These are phyloP conservation scores for Alternaria postmessia DNA, from an alignment of 2,329 filamentous ascomycete species.

Conservation along the genomic window DNA sequence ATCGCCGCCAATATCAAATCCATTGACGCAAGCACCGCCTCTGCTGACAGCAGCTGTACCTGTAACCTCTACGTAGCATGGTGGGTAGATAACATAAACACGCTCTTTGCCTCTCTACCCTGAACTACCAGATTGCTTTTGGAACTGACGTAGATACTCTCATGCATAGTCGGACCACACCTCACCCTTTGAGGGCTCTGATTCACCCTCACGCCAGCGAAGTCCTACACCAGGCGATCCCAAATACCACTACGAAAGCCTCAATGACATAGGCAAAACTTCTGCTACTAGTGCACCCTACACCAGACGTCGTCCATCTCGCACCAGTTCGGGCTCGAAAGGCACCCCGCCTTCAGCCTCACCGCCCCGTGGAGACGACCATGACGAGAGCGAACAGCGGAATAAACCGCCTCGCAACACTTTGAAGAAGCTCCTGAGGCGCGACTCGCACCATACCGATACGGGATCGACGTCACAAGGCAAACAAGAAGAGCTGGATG, in stretches of 20 bases:
- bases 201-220: conserved; percentile 29
- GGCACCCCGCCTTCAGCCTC: conserved; percentile 25
- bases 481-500: conserved; percentile 25
- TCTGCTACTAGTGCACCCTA: conserved; percentile 21
- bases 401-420: conserved; percentile 29
- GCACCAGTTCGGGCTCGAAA: conserved; percentile 31
- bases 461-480: conserved; percentile 17
- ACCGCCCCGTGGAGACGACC: conserved; percentile 30
- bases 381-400: conserved; percentile 34
- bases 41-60: conserved; percentile 32
- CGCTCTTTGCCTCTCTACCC: conserved; percentile 15
- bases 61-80: conserved; percentile 46
- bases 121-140: conserved; percentile 15
- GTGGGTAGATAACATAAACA: conserved; percentile 46
- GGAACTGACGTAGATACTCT: conserved; percentile 33
- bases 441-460: conserved; percentile 26
- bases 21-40: conserved; percentile 44
- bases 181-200: conserved; percentile 32
- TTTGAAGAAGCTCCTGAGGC: conserved; percentile 32
- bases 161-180: conserved; percentile 41
- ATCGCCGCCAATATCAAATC: conserved; percentile 42
- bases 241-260: conserved; percentile 24
- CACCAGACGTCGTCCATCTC: conserved; percentile 38
- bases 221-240: conserved; percentile 25
- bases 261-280: conserved; percentile 17